Conservation (phyloP, 2,329 filamentous ascomycete species). For the Fusarium fujikuroi region DNA sequence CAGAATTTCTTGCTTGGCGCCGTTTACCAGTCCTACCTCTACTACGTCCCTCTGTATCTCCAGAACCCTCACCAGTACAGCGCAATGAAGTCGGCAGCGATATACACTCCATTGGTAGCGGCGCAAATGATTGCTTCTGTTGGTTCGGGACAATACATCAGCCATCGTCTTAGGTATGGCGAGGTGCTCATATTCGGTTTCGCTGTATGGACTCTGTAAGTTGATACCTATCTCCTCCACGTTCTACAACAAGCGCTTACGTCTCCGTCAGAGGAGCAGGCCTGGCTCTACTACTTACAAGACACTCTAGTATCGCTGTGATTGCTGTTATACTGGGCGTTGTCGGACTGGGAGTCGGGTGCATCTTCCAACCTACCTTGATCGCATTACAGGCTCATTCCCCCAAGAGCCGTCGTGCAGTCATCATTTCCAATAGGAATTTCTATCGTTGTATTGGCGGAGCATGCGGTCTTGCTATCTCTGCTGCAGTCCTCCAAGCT, state of each 20-base stretch:
- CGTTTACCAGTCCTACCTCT: not conserved
- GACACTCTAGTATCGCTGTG: not conserved
- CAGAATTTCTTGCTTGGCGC: not conserved
- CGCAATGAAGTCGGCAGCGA: not conserved
- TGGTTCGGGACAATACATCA: conserved; percentile 3
- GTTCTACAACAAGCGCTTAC: rapidly evolving
- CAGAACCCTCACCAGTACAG: not conserved
- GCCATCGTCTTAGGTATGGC: not conserved
- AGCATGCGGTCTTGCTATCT: not conserved
- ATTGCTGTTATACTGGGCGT: not conserved
- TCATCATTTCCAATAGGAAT: conserved; percentile 1
- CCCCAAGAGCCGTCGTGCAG: not conserved
- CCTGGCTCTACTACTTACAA: not conserved
- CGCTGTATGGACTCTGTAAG: not conserved
- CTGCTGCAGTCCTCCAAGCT: not conserved
- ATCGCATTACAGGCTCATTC: conserved; percentile 3
- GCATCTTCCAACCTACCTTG: not conserved
- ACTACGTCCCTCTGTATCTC: not conserved
- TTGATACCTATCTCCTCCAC: rapidly evolving
- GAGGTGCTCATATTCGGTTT: not conserved
- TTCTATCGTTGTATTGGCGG: conserved; percentile 9
- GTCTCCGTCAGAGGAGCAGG: not conserved
- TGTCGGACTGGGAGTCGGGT: not conserved
- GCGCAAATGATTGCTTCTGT: not conserved
- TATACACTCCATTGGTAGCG: not conserved